Evolutionary conservation across 2,329 filamentous ascomycete genomes (phyloP), one percentile per base, ranked within the genome.

Genomic region (Aspergillus aculeatinus): DNA sequence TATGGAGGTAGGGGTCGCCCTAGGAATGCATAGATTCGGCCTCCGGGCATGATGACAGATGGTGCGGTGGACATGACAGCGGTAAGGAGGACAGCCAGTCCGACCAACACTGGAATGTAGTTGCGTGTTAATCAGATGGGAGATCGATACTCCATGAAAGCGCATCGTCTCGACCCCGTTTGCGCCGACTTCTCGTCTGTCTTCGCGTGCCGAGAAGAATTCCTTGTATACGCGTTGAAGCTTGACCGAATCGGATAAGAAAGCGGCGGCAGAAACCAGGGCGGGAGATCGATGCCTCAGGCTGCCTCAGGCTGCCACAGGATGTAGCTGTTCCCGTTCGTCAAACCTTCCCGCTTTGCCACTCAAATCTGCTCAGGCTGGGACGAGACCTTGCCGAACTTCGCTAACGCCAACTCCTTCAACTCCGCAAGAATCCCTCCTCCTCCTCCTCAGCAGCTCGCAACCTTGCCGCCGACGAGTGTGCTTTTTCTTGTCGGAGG

Each of bases 281-380:
- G 6, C n/a, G 51, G 57, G 55, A 59, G 63, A 62, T 66, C 60
- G 65, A 63, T 67, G 58, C 57, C 64, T 62, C 51, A 67, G 64
- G 64, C 62, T 35, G 61, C 39, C 61, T 62, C 51, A 67, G 64
- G 64, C 62, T 35, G 61, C 39, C 61, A 52, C 65, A 19, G 10
- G 14, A 16, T 35, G 33, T 35, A 12, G 33, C 33, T 12, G 39
- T 12, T 69, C 23, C 23, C 67, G 39, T 16, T 69, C 67, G 65
- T 67, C 66, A 66, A 64, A 67, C 66, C 65, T 72, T 73, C 72
- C 72, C 67, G 67, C 65, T 72, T 70, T 62, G 68, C 72, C 72
- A 74, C 72, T 62, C 68, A 74, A 74, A 69, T 74, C 70, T 74
- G 63, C 63, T 60, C 74, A 70, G 74, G 62, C 63, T 60, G 47